Evolutionary conservation across 176 grass and related monocot genomes (phyloP).

Genomic region (Oryza australiensis): DNA sequence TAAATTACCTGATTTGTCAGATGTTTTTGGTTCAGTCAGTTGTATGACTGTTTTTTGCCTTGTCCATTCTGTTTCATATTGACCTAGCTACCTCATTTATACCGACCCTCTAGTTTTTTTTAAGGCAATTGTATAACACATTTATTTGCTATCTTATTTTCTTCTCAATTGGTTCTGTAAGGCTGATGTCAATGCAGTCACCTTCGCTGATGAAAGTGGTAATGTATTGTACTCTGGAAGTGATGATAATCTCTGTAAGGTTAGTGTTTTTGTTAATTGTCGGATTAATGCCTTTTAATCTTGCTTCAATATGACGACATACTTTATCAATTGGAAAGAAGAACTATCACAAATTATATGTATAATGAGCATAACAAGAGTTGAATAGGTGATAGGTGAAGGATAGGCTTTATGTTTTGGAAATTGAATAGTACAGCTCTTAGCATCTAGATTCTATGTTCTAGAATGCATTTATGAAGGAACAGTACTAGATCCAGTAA

Average conservation of each 20-base stretch:
- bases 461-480: conserved; percentile 11
- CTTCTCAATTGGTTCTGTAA: conserved; percentile 35
- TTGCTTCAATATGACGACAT: conserved; percentile 17
- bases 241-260: conserved; percentile 91
- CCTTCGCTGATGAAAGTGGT: conserved; percentile 85
- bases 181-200: conserved; percentile 86
- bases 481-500: conserved; percentile 5
- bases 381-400: conserved; percentile 10
- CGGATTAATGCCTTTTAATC: not conserved
- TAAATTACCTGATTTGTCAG: conserved; percentile 5
- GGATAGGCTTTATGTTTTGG: not conserved
- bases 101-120: not conserved
- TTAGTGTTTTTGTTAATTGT: conserved; percentile 35
- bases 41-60: not conserved
- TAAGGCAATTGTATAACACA: not conserved
- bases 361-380: conserved; percentile 28
- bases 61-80: not conserved
- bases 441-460: conserved; percentile 15
- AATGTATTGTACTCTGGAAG: conserved; percentile 91
- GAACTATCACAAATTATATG: not conserved
- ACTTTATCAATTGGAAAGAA: conserved; percentile 15
- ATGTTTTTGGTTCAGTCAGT: conserved; percentile 1
- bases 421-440: conserved; percentile 5
- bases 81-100: not conserved
- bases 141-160: conserved; percentile 20